These are phyloP conservation scores for Tetragonia tetragonoides DNA, from an alignment of 148 eudicot genomes.

Conservation along the genomic window DNA sequence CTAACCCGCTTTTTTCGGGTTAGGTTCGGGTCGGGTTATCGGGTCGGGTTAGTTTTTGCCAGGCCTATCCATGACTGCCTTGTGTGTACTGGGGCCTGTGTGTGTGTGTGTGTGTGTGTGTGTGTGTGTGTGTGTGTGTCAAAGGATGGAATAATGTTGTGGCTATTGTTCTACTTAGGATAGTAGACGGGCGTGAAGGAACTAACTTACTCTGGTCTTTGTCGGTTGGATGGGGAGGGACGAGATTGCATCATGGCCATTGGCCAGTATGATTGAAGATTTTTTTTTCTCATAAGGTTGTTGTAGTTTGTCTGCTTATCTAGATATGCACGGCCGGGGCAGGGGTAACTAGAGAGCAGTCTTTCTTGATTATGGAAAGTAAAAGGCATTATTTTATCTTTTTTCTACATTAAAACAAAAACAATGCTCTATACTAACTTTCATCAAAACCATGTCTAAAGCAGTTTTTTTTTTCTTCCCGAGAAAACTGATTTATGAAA, in stretches of 20 bases:
- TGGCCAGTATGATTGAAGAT: neutral
- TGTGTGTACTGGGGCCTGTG: no score
- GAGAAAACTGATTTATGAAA: neutral
- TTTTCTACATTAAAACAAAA: no score
- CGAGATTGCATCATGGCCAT: neutral
- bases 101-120: no score
- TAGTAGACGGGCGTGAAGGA: neutral
- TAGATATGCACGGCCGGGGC: neutral
- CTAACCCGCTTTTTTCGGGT: no score
- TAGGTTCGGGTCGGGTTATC: no score
- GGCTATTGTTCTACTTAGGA: neutral
- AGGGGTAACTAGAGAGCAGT: neutral
- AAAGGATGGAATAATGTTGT: no score
- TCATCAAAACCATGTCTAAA: neutral
- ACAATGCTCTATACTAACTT: neutral
- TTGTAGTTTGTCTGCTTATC: no score
- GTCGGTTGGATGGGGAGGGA: neutral
- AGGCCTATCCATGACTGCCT: no score
- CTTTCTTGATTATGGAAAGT: neutral
- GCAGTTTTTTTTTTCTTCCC: no score
- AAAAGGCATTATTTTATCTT: no score
- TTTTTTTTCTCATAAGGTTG: neutral
- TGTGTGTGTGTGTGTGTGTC: no score
- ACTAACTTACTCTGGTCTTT: neutral
- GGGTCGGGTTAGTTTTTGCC: no score